Evolutionary conservation across 163 green algal genomes (phyloP).

Genomic region (Chlamydomonas reinhardtii): DNA sequence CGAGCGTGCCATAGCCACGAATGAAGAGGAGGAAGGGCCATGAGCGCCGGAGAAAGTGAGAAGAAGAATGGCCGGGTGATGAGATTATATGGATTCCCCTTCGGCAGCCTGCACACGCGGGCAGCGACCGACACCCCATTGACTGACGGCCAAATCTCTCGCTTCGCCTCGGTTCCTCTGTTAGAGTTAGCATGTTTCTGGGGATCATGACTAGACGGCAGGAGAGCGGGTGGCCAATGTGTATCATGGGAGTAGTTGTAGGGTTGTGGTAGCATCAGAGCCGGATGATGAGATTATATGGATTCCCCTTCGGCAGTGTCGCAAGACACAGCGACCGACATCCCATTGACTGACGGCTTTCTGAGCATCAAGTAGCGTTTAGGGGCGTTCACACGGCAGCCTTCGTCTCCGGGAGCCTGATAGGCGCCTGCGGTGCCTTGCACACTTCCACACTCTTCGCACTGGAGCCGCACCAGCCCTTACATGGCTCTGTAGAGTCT

Average conservation of each 20-base stretch:
- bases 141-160: background rate
- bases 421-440: too few species aligned
- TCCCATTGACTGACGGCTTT: background rate
- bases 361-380: too few species aligned
- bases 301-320: conserved; percentile 31
- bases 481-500: too few species aligned
- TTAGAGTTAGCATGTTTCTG: too few species aligned
- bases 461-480: too few species aligned
- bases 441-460: too few species aligned
- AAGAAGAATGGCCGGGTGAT: conserved; percentile 1
- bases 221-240: too few species aligned
- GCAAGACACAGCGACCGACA: background rate
- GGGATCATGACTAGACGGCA: too few species aligned
- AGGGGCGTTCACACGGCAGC: too few species aligned
- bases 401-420: too few species aligned
- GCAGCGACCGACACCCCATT: conserved; percentile 26
- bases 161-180: too few species aligned
- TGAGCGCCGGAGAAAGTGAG: background rate
- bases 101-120: background rate
- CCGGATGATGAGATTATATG: conserved; percentile 14
- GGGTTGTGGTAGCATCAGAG: background rate
- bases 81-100: conserved; percentile 44
- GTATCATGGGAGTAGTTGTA: background rate
- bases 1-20: too few species aligned
- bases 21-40: background rate